Base-by-base conservation (phyloP, 2,329 filamentous ascomycete genomes). In the Pestalotiopsis sp. region DNA sequence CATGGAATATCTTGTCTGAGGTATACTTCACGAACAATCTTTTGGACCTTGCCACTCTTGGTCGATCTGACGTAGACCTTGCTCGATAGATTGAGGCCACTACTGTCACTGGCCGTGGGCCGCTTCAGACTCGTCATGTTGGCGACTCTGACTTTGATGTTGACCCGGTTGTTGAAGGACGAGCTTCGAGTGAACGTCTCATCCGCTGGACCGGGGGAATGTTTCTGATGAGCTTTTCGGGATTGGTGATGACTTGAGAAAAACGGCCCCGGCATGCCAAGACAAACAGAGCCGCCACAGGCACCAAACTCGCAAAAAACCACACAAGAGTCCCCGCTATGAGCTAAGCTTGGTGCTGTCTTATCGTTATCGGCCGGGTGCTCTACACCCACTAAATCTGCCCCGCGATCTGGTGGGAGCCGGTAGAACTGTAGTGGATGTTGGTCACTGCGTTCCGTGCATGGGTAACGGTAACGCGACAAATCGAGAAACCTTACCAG, bases 21-120 rank as follows among this genome's bases (percentile, higher is more conserved):
- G 81, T 99, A 99, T 71, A 98, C 88, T 84, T 99, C 96, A 76
- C 95, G 91, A 73, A 99, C 96, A 77, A 99, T 97, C 86, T 99
- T 99, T 81, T 98, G 96, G 69, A 98, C 95, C 84, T 98, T 98
- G 81, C 96, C 96, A 81, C 91, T 96, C 81, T 93, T 95, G 62
- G 95, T 97, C 31, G 96, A 98, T 70, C 96, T 90, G 72, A 99
- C 93, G 78, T 97, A 99, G 75, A 97, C 90, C 83, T 98, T 99
- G 88, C 92, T 98, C 39, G 94, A 95, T 72, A 98, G 92, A 77
- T 92, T 97, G 61, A 91, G 85, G 38, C 90, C 87, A 69, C 84
- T 79, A 12, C 86, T 81, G 67, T 89, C 87, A 31, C 82, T 79
- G 31, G 84, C 85, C 60, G 84, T 78, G 9, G 85, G 83, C 76